phyloP scores from a whole-genome alignment of 768 basidiomycete species.

The Tylopilus rubrobrunneus region DNA sequence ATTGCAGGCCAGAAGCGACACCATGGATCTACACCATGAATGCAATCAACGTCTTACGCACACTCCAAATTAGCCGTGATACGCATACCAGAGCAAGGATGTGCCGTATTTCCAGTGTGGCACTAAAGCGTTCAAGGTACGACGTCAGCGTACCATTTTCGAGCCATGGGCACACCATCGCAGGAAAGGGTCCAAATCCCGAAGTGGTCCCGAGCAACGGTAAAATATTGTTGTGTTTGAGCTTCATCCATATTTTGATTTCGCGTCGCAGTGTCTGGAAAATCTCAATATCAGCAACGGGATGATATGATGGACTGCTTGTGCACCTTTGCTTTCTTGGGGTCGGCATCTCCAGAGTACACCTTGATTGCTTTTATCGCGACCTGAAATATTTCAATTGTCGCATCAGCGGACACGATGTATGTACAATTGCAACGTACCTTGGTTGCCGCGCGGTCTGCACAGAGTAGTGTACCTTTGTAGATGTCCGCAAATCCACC shows the following conservation, averaged over 20 bases:
- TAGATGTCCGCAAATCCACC: background rate
- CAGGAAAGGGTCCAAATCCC: background rate
- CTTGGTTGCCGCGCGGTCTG: background rate
- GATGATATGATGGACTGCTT: background rate
- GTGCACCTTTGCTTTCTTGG: slow-evolving; percentile 1
- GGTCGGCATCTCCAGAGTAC: background rate
- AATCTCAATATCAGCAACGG: background rate
- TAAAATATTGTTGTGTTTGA: slow-evolving; percentile 1
- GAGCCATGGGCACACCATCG: slow-evolving; percentile 3
- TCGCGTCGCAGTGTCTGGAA: slow-evolving; percentile 2
- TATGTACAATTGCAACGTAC: background rate
- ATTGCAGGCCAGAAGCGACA: background rate
- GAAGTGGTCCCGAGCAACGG: background rate
- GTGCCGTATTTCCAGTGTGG: background rate
- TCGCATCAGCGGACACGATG: background rate
- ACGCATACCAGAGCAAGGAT: background rate
- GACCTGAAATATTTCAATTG: background rate
- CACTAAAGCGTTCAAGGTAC: background rate
- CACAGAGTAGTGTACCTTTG: background rate
- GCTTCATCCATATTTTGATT: slow-evolving; percentile 4
- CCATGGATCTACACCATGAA: background rate
- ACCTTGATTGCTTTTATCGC: slow-evolving; percentile 6
- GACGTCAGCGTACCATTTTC: background rate
- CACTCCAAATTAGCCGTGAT: background rate
- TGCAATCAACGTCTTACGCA: background rate